A percentile compares a stretch with the other conserved stretches of the same genome.
Conservation (phyloP, 441 rosid genomes). For the Syzygium syzygioides region DNA sequence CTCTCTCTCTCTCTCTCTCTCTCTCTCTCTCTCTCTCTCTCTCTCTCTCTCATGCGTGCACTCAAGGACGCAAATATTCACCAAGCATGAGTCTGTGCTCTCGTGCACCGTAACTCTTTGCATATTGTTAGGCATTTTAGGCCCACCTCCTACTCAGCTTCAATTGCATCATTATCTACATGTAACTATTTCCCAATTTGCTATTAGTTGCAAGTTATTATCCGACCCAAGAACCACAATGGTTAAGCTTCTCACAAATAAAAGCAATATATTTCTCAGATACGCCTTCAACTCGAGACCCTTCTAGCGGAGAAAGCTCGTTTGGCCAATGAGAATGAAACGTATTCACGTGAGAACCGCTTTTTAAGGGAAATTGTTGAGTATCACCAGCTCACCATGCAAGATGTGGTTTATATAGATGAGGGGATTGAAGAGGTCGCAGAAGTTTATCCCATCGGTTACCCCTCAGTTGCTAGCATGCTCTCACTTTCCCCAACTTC, state of each 20-base stretch:
- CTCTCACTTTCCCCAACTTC: constrained; percentile 45
- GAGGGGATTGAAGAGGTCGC: constrained; percentile 75
- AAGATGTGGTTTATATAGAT: constrained; percentile 76
- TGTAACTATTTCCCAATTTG: neutral
- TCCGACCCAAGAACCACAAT: neutral
- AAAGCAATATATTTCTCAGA: constrained; percentile 27
- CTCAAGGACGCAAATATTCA: neutral
- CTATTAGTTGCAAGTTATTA: neutral
- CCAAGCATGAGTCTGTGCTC: neutral
- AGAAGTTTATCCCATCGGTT: constrained; percentile 50
- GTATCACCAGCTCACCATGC: constrained; percentile 91
- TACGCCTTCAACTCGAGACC: constrained; percentile 89
- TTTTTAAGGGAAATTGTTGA: constrained; percentile 88
- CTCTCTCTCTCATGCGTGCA: neutral
- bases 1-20: neutral
- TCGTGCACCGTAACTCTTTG: neutral
- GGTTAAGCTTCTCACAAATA: neutral
- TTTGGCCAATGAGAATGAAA: constrained; percentile 74
- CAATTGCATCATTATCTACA: neutral
- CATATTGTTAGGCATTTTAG: neutral
- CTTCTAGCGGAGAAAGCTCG: constrained; percentile 91
- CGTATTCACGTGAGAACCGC: constrained; percentile 76
- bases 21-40: neutral
- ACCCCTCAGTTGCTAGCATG: constrained; percentile 21
- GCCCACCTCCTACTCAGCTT: neutral